Percentiles rank a stretch among this genome's conserved stretches.
phyloP scores from a whole-genome alignment of 192 early-diverging fungal species.

The Rhizophagus prolifer region DNA sequence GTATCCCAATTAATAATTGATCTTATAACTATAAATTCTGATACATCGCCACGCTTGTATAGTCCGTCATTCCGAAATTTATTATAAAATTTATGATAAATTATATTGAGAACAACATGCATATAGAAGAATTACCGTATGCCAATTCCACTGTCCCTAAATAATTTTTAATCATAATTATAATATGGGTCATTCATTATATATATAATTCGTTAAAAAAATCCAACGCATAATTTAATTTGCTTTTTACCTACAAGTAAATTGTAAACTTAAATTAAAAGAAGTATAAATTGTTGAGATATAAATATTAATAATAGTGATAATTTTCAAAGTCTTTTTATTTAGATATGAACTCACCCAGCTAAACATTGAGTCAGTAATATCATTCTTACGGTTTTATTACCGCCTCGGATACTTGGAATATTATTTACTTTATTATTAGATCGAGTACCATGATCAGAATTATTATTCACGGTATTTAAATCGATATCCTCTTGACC shows the following conservation, averaged over 20 bases:
- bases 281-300: neutral
- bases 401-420: constrained; percentile 38
- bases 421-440: neutral
- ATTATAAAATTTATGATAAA: too few species aligned
- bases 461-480: neutral
- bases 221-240: constrained; percentile 29
- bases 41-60: neutral
- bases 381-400: constrained; percentile 46
- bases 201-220: constrained; percentile 5
- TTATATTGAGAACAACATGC: too few species aligned
- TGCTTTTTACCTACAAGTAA: constrained; percentile 57
- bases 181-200: neutral
- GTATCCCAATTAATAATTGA: neutral
- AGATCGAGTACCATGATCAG: neutral
- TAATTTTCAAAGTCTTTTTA: neutral
- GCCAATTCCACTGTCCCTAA: constrained; percentile 77
- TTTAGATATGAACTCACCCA: neutral
- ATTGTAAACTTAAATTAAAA: constrained; percentile 48
- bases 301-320: neutral
- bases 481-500: neutral
- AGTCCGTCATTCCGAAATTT: too few species aligned
- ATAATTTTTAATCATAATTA: neutral
- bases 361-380: constrained; percentile 43
- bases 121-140: constrained; percentile 47
- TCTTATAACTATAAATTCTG: neutral